phyloP scores from a whole-genome alignment of 2,329 filamentous ascomycete species.

The Colletotrichum limetticola region DNA sequence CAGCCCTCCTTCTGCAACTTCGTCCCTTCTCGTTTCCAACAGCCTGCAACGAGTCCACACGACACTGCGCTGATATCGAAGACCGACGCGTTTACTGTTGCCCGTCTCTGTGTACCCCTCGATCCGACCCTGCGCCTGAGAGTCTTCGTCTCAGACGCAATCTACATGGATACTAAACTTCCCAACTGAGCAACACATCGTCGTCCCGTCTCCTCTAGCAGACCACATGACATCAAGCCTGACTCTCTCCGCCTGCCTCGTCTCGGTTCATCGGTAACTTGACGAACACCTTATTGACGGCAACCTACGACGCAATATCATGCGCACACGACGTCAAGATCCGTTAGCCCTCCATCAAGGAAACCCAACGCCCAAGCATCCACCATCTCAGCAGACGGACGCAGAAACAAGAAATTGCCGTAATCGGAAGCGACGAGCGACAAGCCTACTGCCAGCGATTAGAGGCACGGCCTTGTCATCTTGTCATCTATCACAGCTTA shows the following conservation, averaged over 20 bases:
- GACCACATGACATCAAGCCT: background rate
- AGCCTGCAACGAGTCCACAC: background rate
- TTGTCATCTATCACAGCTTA: background rate
- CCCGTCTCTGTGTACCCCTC: background rate
- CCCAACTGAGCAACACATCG: background rate
- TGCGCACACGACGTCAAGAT: constrained; percentile 1
- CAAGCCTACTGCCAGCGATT: background rate
- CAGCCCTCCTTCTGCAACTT: background rate
- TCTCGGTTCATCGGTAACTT: background rate
- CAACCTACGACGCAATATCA: background rate
- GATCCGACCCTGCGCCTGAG: background rate
- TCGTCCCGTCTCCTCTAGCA: background rate
- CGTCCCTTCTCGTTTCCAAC: constrained; percentile 14
- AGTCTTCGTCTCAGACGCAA: constrained; percentile 3
- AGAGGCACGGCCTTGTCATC: background rate
- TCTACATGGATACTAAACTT: constrained; percentile 6
- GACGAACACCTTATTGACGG: background rate
- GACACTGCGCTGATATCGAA: background rate
- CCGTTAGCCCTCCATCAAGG: background rate
- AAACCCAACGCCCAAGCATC: background rate
- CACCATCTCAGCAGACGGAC: background rate
- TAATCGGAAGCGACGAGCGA: background rate
- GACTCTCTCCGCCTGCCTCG: background rate
- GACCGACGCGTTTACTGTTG: constrained; percentile 9
- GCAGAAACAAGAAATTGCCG: background rate